A percentile compares a stretch with the other conserved stretches of the same genome.
Conservation (phyloP, 2,329 filamentous ascomycete genomes). For the Macroventuria anomochaeta region DNA sequence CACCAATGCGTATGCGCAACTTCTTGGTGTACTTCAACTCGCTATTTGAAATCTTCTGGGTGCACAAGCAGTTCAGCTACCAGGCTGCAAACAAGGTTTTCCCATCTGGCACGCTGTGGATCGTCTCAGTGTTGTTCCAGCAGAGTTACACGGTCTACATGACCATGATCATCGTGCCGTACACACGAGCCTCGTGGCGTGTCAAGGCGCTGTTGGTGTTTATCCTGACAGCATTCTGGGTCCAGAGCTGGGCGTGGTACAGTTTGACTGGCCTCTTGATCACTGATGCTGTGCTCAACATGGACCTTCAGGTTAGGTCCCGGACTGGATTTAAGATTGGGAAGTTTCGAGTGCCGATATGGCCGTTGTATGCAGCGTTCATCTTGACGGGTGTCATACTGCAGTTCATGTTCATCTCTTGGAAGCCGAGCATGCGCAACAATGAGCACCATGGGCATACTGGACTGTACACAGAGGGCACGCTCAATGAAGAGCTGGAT, state of each 20-base stretch:
- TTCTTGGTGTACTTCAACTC: slow-evolving; percentile 55
- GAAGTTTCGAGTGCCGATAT: slow-evolving; percentile 27
- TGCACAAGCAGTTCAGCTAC: slow-evolving; percentile 46
- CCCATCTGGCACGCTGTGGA: slow-evolving; percentile 56
- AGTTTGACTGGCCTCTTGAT: slow-evolving; percentile 58
- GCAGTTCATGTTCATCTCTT: slow-evolving; percentile 55
- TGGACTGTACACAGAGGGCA: slow-evolving; percentile 49
- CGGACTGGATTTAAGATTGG: slow-evolving; percentile 24
- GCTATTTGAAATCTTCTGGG: slow-evolving; percentile 57
- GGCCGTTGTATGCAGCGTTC: slow-evolving; percentile 43
- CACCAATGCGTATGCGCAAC: slow-evolving; percentile 45
- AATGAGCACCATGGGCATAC: slow-evolving; percentile 52
- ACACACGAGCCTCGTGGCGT: slow-evolving; percentile 52
- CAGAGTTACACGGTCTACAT: slow-evolving; percentile 59
- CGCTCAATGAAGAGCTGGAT: slow-evolving; percentile 47
- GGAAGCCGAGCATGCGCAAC: slow-evolving; percentile 44
- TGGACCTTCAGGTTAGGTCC: slow-evolving; percentile 46
- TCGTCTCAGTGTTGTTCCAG: slow-evolving; percentile 53
- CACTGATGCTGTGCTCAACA: slow-evolving; percentile 52
- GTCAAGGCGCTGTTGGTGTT: slow-evolving; percentile 50
- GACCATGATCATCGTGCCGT: slow-evolving; percentile 56
- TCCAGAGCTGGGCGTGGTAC: slow-evolving; percentile 57
- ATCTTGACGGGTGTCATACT: slow-evolving; percentile 48
- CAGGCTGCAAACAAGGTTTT: slow-evolving; percentile 54
- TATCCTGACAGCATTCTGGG: slow-evolving; percentile 56